Evolutionary conservation across 2,329 filamentous ascomycete genomes (phyloP).

Genomic region (Cryphonectria carpinicola): DNA sequence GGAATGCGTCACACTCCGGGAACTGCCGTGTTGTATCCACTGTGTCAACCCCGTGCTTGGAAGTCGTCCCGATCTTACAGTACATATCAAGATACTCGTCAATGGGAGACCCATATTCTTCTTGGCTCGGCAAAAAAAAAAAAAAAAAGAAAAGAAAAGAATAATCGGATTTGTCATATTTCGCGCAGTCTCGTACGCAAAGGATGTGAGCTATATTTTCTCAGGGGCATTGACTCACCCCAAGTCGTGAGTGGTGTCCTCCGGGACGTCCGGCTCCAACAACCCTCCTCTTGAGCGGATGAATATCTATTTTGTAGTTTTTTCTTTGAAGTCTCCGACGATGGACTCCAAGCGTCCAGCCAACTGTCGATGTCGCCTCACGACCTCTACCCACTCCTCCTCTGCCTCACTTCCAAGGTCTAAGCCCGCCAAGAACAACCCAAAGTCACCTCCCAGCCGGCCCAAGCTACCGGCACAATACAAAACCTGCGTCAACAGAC

Average conservation of each 20-base stretch:
- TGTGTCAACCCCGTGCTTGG: neutral
- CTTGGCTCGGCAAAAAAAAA: neutral
- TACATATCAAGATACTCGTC: neutral
- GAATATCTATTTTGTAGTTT: conserved; percentile 17
- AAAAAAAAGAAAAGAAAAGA: no score
- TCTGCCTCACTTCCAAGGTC: conserved; percentile 50
- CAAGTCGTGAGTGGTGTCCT: neutral
- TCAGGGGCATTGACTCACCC: conserved; percentile 1
- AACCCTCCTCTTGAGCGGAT: neutral
- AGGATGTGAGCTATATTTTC: no score
- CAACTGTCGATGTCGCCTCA: conserved; percentile 83
- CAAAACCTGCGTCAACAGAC: conserved; percentile 86
- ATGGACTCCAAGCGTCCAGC: conserved; percentile 77
- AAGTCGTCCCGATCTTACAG: conserved; percentile 4
- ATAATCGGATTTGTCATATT: conserved; percentile 1
- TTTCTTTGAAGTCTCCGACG: conserved; percentile 57
- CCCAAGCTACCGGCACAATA: conserved; percentile 93
- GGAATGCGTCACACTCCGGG: conserved; percentile 10
- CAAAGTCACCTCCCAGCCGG: conserved; percentile 88
- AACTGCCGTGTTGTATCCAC: neutral
- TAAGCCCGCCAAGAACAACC: conserved; percentile 76
- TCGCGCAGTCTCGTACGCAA: neutral
- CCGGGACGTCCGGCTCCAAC: neutral
- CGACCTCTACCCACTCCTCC: conserved; percentile 84
- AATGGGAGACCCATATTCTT: neutral